A percentile compares a stretch with the other conserved stretches of the same genome.
These are phyloP conservation scores for Cymbopogon flexuosus DNA, from an alignment of 202 grass and related monocot species.

Conservation along the genomic window DNA sequence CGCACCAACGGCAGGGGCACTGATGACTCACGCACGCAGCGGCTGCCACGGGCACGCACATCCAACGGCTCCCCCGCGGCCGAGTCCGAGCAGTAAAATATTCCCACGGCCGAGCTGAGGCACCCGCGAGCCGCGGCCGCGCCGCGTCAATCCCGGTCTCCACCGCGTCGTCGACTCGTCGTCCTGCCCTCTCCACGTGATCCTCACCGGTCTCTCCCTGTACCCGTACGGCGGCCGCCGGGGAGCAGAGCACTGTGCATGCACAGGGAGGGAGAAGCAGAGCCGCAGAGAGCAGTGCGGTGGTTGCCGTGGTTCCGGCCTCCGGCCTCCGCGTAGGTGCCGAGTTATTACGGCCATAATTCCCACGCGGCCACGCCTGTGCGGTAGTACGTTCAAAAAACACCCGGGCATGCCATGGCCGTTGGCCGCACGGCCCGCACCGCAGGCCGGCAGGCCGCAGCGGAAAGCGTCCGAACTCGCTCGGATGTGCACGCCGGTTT, in stretches of 20 bases:
- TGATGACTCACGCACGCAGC: not conserved
- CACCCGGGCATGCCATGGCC: too few relatives aligned
- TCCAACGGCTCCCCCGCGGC: not conserved
- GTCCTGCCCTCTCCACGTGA: constrained; percentile 2
- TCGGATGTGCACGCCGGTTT: too few relatives aligned
- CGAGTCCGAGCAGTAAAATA: not conserved
- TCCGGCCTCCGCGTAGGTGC: not conserved
- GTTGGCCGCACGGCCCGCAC: too few relatives aligned
- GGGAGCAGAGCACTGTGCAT: too few relatives aligned
- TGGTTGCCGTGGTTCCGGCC: not conserved
- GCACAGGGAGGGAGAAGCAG: too few relatives aligned
- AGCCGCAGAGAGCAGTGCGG: too few relatives aligned
- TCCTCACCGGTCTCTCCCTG: not conserved
- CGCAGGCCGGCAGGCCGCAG: too few relatives aligned
- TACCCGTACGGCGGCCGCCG: not conserved
- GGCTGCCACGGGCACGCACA: not conserved
- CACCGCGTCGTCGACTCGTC: too few relatives aligned
- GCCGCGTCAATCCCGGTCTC: too few relatives aligned
- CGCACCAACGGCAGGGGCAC: not conserved
- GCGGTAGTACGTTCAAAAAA: not conserved
- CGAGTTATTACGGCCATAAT: not conserved
- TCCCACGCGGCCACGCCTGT: not conserved
- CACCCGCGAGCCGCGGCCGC: too few relatives aligned
- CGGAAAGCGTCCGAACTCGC: too few relatives aligned
- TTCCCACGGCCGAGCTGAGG: not conserved